Conservation (phyloP, 108 stramenopile species). For the Discostella pseudostelligera region DNA sequence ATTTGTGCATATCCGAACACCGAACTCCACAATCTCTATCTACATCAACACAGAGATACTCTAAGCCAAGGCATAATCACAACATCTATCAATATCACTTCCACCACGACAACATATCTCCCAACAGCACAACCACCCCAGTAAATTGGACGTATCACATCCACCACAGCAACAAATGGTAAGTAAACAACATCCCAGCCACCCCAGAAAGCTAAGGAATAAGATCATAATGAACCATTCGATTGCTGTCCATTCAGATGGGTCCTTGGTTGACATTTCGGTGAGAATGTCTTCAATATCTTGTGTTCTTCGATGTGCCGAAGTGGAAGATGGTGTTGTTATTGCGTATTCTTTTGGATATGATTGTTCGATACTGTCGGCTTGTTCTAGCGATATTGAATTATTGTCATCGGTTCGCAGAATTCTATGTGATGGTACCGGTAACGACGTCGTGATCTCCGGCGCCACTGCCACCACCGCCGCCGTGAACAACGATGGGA, state of each 20-base stretch:
- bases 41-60: too few species aligned
- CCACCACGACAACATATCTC: slow-evolving; percentile 44
- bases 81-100: slow-evolving; percentile 32
- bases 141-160: slow-evolving; percentile 9
- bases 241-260: slow-evolving; percentile 25
- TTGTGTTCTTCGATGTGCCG: slow-evolving; percentile 19
- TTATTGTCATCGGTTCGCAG: neutral
- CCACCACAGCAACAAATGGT: slow-evolving; percentile 42
- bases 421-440: too few species aligned
- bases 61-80: slow-evolving; percentile 34
- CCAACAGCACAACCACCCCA: slow-evolving; percentile 34
- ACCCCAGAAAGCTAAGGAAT: slow-evolving; percentile 32
- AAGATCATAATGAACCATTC: slow-evolving; percentile 40
- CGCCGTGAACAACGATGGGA: too few species aligned
- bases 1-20: too few species aligned
- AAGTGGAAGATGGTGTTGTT: neutral
- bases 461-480: too few species aligned
- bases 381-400: too few species aligned
- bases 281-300: slow-evolving; percentile 42
- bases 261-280: slow-evolving; percentile 39
- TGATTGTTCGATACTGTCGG: too few species aligned
- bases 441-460: too few species aligned
- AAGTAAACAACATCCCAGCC: slow-evolving; percentile 28
- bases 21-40: too few species aligned
- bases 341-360: neutral